phyloP scores from a whole-genome alignment of 805 yeast genomes.

The Pichia deserticola region DNA sequence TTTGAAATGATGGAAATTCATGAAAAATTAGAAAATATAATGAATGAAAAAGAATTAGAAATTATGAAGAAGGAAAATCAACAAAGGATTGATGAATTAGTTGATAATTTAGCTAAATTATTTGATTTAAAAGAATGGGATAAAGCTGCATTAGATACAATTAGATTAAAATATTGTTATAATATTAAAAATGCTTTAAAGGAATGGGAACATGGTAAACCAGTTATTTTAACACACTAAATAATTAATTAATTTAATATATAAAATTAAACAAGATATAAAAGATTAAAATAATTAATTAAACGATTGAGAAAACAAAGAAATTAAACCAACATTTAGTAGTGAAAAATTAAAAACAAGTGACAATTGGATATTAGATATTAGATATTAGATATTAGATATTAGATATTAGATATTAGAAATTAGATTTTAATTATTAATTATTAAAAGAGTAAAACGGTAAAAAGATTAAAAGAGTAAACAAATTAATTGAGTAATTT shows the following conservation, averaged over 20 bases:
- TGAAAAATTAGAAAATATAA: constrained; percentile 69
- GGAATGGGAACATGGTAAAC: constrained; percentile 72
- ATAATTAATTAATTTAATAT: not conserved
- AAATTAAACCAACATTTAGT: too few species aligned
- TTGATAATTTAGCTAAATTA: constrained; percentile 37
- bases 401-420: too few species aligned
- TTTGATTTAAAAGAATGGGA: constrained; percentile 45
- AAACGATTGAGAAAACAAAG: not conserved
- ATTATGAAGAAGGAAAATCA: constrained; percentile 49
- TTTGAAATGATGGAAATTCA: constrained; percentile 79
- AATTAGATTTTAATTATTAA: too few species aligned
- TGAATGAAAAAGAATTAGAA: constrained; percentile 49
- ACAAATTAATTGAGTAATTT: too few species aligned
- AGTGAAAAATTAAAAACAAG: too few species aligned
- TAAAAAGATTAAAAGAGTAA: too few species aligned
- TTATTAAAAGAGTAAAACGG: too few species aligned
- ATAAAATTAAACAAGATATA: not conserved
- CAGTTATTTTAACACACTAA: constrained; percentile 57
- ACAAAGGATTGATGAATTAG: constrained; percentile 42
- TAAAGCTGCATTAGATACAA: constrained; percentile 55
- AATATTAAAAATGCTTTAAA: constrained; percentile 67
- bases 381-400: too few species aligned
- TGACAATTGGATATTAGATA: too few species aligned
- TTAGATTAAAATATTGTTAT: constrained; percentile 75
- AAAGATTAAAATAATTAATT: not conserved